Percentiles rank a stretch among this genome's conserved stretches.
Evolutionary conservation across 2,329 filamentous ascomycete species (phyloP).

Genomic region (Monilinia polystroma): DNA sequence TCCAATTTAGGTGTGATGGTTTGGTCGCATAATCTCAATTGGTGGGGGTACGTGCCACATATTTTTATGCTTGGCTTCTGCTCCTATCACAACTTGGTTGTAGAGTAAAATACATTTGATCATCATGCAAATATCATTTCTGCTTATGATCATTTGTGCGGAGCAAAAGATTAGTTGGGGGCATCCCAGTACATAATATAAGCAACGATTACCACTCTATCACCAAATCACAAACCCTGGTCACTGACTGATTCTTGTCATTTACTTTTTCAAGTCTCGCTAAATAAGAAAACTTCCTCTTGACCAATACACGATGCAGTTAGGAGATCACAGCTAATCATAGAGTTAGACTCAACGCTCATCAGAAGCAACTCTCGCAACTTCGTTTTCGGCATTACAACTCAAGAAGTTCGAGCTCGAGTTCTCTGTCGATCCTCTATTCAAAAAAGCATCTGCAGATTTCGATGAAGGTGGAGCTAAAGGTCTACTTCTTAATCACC

Average conservation of each 20-base stretch:
- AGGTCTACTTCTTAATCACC: constrained; percentile 87
- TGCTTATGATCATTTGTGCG: background rate
- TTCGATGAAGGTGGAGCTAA: constrained; percentile 98
- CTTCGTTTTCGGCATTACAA: constrained; percentile 83
- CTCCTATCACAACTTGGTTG: background rate
- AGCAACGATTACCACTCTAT: background rate
- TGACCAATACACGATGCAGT: background rate
- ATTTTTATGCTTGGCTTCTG: background rate
- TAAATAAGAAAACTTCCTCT: background rate
- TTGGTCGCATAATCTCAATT: background rate
- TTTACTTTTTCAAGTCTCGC: background rate
- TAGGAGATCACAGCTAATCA: constrained; percentile 2
- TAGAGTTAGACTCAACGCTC: constrained; percentile 62
- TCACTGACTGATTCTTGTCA: background rate
- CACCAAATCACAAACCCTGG: background rate
- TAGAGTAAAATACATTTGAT: background rate
- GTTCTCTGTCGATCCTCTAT: constrained; percentile 94
- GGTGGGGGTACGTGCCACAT: background rate
- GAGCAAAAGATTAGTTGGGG: background rate
- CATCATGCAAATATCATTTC: background rate
- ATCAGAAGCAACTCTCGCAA: constrained; percentile 88
- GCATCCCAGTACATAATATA: background rate
- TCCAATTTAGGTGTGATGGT: no score
- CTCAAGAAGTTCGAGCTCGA: constrained; percentile 98
- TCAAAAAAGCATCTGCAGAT: constrained; percentile 97